Base-by-base conservation (phyloP, 1,139 yeast genomes). In the Wickerhamomyces sp. region DNA sequence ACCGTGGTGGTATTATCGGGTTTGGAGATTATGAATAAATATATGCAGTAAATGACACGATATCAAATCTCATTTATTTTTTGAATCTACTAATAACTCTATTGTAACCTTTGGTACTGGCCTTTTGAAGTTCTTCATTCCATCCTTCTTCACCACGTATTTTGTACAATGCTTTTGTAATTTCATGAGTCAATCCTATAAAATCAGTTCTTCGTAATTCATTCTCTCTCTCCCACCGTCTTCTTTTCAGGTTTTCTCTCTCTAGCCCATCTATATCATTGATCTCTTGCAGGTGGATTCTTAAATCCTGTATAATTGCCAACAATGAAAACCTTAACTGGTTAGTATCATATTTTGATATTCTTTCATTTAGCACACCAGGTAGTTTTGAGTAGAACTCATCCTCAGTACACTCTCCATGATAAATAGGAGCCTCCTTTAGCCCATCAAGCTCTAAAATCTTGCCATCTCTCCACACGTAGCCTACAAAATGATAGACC, bases 371-470 rank as follows among this genome's bases (percentile, higher is more conserved):
- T 17, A 81, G 55, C 2, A 77, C 70, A 17, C 52, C 45, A 2
- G 78, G 72, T 33, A 77, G 56, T 49, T 65, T 67, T 6, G 56
- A 59, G 31, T 67, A 59, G 47, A 78, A 77, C 33, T 74, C 72
- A 3, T 65, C 69, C 25, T 63, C 59, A 5, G 59, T 43, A 48
- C 79, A 73, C 6, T 46, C 56, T 0, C 65, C 74, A 52, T 81
- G 88, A 32, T 59, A 61, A 32, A 81, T 78, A 1, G 88, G 87
- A 39, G 59, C 69, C n/a, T 63, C 65, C 44, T 76, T 77, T 38
- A 81, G 65, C 1, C 89, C 89, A 53, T 81, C 89, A 37, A 81
- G 63, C 52, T 82, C 89, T 54, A 77, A 78, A n/a, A 81, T 64
- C 31, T 59, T 56, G 18, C 74, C 79, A 42, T 72, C 59, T 32